These are phyloP conservation scores for Russula emetica DNA, from an alignment of 768 basidiomycete genomes.

Conservation along the genomic window DNA sequence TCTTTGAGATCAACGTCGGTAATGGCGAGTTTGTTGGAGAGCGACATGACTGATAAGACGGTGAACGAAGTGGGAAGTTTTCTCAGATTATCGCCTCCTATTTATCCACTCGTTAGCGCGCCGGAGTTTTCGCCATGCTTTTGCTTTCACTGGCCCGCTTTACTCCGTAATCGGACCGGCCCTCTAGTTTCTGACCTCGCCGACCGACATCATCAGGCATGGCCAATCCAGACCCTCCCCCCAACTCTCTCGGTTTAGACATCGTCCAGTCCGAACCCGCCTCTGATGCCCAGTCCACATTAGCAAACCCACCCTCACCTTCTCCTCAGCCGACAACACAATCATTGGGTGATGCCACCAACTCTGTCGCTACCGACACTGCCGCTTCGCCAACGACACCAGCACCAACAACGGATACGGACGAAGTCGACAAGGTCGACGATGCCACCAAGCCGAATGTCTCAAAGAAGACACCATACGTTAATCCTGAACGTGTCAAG, in stretches of 20 bases:
- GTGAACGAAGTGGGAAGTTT: constrained; percentile 13
- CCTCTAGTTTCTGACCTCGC: constrained; percentile 9
- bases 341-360: neutral
- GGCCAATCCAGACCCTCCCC: constrained; percentile 34
- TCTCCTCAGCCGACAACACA: constrained; percentile 17
- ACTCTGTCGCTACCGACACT: neutral
- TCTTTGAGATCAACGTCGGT: constrained; percentile 83
- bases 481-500: constrained; percentile 79
- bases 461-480: constrained; percentile 60
- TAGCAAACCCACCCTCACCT: constrained; percentile 14
- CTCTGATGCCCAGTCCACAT: constrained; percentile 35
- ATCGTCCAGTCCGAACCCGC: constrained; percentile 44
- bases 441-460: constrained; percentile 31
- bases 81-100: constrained; percentile 14
- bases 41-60: constrained; percentile 56
- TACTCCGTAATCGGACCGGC: constrained; percentile 18
- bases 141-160: constrained; percentile 9
- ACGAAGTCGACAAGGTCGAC: constrained; percentile 30
- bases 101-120: constrained; percentile 2
- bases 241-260: constrained; percentile 70
- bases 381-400: constrained; percentile 9
- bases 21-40: constrained; percentile 92
- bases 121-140: constrained; percentile 1
- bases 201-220: constrained; percentile 32
- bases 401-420: constrained; percentile 4